Percentiles rank a stretch among this genome's conserved stretches.
phyloP scores from a whole-genome alignment of 768 basidiomycete genomes.

The Mycena olivaceomarginata region DNA sequence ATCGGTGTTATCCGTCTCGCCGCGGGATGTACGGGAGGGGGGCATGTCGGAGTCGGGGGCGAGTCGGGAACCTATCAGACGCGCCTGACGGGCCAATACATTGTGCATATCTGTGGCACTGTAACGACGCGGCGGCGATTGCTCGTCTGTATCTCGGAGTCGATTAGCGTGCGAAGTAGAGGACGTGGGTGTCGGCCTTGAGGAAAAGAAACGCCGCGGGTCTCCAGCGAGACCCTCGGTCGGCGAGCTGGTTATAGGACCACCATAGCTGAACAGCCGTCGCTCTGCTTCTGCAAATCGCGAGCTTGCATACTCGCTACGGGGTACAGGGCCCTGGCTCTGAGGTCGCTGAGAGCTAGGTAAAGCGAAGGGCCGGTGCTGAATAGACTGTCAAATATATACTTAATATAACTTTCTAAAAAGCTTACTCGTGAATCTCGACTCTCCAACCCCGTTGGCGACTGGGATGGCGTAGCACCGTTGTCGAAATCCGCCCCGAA shows the following conservation, averaged over 20 bases:
- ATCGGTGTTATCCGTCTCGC: constrained; percentile 15
- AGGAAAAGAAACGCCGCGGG: constrained; percentile 40
- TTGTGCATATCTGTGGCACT: constrained; percentile 46
- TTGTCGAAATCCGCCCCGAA: constrained; percentile 54
- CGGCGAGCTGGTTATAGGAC: constrained; percentile 23
- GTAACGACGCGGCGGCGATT: constrained; percentile 24
- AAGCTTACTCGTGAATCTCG: constrained; percentile 37
- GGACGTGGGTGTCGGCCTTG: constrained; percentile 24
- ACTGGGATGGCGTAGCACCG: background rate
- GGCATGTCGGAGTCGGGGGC: constrained; percentile 12
- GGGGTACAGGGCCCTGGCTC: background rate
- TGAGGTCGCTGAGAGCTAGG: constrained; percentile 23
- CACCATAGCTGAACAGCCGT: constrained; percentile 32
- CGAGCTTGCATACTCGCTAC: constrained; percentile 20
- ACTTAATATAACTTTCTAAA: background rate
- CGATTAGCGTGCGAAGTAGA: constrained; percentile 19
- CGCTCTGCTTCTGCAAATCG: constrained; percentile 36
- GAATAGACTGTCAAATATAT: constrained; percentile 3
- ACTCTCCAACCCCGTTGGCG: constrained; percentile 12
- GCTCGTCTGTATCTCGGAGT: constrained; percentile 7
- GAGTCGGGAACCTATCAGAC: constrained; percentile 41
- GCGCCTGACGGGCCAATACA: constrained; percentile 43
- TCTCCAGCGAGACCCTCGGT: constrained; percentile 13
- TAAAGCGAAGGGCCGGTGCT: constrained; percentile 19
- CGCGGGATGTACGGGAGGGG: background rate